Evolutionary conservation across 78 protist genomes (phyloP).

Genomic region (Salpingoeca rosetta): DNA sequence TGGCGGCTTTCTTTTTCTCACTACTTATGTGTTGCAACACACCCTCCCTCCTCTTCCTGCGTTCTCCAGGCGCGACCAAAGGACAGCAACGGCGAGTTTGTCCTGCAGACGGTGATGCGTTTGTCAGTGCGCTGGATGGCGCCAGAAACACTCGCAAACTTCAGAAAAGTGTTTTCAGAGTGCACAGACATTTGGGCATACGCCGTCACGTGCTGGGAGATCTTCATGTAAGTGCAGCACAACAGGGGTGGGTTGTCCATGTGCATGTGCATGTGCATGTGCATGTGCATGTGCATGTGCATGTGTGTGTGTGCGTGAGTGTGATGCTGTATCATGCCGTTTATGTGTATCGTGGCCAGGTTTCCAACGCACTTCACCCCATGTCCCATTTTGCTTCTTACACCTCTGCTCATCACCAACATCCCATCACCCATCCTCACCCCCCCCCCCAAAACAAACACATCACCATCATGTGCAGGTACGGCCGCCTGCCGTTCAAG

Average conservation of each 20-base stretch:
- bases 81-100: neutral
- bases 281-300: neutral
- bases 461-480: too few relatives aligned
- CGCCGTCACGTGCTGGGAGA: neutral
- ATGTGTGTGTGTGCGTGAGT: neutral
- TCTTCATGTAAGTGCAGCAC: slow-evolving; percentile 7
- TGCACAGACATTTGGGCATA: neutral
- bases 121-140: neutral
- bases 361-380: too few relatives aligned
- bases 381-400: too few relatives aligned
- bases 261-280: neutral
- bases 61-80: neutral
- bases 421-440: too few relatives aligned
- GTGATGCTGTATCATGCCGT: too few relatives aligned
- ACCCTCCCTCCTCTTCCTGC: too few relatives aligned
- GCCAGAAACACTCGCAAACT: neutral
- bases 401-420: too few relatives aligned
- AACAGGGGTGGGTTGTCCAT: neutral
- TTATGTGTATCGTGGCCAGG: too few relatives aligned
- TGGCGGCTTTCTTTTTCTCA: too few relatives aligned
- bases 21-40: too few relatives aligned
- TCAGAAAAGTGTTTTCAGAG: neutral
- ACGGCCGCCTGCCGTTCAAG: neutral
- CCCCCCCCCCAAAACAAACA: too few relatives aligned
- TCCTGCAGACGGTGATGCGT: neutral